Conservation (phyloP, 768 basidiomycete species). For the Hydnum rufescens region DNA sequence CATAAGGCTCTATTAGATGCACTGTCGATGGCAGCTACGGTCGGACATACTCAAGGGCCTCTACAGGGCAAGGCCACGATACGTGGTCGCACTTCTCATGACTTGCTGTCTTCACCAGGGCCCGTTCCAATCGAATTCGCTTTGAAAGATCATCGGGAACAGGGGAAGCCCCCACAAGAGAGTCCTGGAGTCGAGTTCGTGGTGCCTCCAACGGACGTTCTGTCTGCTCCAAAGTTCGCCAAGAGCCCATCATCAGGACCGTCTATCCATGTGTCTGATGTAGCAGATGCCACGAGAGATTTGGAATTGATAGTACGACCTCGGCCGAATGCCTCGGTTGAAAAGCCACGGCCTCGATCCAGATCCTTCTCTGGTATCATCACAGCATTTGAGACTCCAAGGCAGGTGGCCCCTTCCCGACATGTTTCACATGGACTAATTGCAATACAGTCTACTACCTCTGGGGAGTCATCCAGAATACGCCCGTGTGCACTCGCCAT, state of each 20-base stretch:
- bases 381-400: conserved; percentile 1
- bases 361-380: conserved; percentile 55
- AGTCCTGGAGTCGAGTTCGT: no score
- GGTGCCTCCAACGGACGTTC: background rate
- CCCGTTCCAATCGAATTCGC: background rate
- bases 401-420: background rate
- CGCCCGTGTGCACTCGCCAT: background rate
- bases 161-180: background rate
- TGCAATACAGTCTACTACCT: background rate
- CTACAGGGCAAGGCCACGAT: background rate
- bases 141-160: no score
- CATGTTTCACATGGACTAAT: background rate
- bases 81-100: background rate
- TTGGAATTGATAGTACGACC: no score
- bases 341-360: conserved; percentile 34
- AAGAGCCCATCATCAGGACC: background rate
- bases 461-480: background rate
- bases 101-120: background rate
- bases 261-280: conserved; percentile 15
- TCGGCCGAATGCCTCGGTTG: no score
- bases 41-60: background rate
- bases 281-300: no score
- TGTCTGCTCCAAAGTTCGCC: background rate
- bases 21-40: background rate
- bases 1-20: background rate